Conservation (phyloP, 768 basidiomycete species). For the Agaricus subrufescens region DNA sequence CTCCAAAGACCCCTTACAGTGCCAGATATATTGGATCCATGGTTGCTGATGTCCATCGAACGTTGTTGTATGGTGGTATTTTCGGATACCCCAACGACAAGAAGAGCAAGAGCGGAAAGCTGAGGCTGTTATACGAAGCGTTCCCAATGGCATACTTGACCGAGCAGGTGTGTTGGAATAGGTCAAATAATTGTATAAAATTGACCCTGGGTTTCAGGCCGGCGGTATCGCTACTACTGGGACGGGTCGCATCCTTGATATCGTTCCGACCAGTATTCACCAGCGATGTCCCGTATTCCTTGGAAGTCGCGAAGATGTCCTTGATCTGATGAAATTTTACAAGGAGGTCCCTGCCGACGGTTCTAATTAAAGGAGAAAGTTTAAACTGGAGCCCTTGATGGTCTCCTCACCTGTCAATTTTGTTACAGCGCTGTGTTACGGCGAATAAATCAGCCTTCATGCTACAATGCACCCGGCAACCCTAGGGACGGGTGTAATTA, state of each 20-base stretch:
- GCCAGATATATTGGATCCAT: slow-evolving; percentile 96
- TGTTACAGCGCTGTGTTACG: too few relatives aligned
- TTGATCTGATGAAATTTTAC: slow-evolving; percentile 87
- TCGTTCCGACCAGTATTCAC: slow-evolving; percentile 81
- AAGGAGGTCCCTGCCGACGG: slow-evolving; percentile 32
- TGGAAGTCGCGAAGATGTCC: slow-evolving; percentile 89
- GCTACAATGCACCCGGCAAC: too few relatives aligned
- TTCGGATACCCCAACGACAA: slow-evolving; percentile 98
- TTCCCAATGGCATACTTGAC: slow-evolving; percentile 97
- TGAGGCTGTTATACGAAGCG: slow-evolving; percentile 93
- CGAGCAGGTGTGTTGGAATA: slow-evolving; percentile 62
- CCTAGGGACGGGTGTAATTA: too few relatives aligned
- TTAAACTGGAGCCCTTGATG: not conserved
- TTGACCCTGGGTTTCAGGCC: slow-evolving; percentile 46
- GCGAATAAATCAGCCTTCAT: too few relatives aligned
- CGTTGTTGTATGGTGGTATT: slow-evolving; percentile 94
- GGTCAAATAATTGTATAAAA: not conserved
- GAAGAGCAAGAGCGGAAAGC: slow-evolving; percentile 94
- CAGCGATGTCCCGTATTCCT: slow-evolving; percentile 92
- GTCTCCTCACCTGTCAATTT: not conserved
- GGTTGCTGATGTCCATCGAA: slow-evolving; percentile 98
- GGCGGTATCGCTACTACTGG: slow-evolving; percentile 97
- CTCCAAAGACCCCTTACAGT: slow-evolving; percentile 81
- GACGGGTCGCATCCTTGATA: slow-evolving; percentile 88
- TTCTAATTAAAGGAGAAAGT: not conserved